Conservation (phyloP, 1,139 yeast genomes). For the Tardiomyces blankii region DNA sequence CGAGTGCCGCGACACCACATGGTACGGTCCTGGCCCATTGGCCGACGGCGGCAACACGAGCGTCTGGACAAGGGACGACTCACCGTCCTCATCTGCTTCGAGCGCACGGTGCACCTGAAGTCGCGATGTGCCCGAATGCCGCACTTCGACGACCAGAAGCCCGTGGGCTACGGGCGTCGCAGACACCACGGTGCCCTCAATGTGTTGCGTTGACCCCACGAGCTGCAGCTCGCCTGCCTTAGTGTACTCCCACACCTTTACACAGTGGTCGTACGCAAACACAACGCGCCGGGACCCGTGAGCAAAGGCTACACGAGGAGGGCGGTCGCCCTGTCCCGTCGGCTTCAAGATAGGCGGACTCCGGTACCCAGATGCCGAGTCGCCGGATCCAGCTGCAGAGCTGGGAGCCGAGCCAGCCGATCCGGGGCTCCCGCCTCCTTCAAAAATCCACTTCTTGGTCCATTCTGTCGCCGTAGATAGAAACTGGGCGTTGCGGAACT, state of each 20-base stretch:
- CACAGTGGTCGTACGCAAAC: not conserved
- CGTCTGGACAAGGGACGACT: conserved; percentile 1
- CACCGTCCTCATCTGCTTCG: not conserved
- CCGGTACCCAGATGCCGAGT: not conserved
- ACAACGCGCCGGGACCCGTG: conserved; percentile 2
- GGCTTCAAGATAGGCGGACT: conserved; percentile 3
- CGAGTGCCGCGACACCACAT: not conserved
- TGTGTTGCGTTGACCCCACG: not conserved
- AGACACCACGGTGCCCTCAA: not conserved
- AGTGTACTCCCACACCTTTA: not conserved
- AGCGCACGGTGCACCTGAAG: conserved; percentile 6
- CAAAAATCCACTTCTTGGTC: conserved; percentile 17
- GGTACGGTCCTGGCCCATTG: conserved; percentile 17
- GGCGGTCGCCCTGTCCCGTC: conserved; percentile 7
- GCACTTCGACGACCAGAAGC: not conserved
- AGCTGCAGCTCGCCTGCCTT: not conserved
- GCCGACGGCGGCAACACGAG: conserved; percentile 17
- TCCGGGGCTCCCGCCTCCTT: conserved; percentile 2
- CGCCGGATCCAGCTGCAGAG: not conserved
- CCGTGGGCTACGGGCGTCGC: not conserved
- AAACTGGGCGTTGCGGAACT: conserved; percentile 13
- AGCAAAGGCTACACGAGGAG: conserved; percentile 5
- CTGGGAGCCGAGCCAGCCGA: not conserved
- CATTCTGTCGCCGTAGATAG: conserved; percentile 18
- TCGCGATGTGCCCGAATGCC: conserved; percentile 12